Conservation (phyloP, 2,329 filamentous ascomycete genomes). For the Phaeoacremonium minimum region DNA sequence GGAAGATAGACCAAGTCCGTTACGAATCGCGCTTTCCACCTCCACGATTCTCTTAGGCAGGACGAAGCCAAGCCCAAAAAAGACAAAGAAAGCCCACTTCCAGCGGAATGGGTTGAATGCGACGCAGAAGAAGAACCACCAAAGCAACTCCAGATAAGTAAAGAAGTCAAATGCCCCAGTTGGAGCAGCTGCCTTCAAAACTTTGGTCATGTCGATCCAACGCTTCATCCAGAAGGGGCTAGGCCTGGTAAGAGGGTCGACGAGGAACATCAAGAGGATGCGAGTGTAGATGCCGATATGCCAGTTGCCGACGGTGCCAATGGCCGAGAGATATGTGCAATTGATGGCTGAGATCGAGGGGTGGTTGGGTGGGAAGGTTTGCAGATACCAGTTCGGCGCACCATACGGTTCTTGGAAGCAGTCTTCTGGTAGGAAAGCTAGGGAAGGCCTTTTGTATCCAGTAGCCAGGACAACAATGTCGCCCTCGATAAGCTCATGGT, state of each 20-base stretch:
- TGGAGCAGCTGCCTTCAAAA: constrained; percentile 65
- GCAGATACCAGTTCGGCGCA: constrained; percentile 84
- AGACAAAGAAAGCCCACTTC: constrained; percentile 85
- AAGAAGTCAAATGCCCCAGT: constrained; percentile 84
- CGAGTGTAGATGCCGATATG: constrained; percentile 88
- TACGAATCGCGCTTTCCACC: constrained; percentile 58
- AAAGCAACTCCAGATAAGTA: constrained; percentile 78
- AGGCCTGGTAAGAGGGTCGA: constrained; percentile 72
- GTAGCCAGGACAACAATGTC: constrained; percentile 83
- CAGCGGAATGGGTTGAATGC: constrained; percentile 79
- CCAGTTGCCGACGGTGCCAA: constrained; percentile 80
- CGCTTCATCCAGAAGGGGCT: constrained; percentile 71
- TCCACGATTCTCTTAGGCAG: constrained; percentile 64
- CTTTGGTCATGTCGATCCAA: constrained; percentile 80
- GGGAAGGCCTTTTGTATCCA: constrained; percentile 69
- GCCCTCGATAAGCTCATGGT: constrained; percentile 59
- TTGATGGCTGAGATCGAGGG: constrained; percentile 76
- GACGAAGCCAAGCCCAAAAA: constrained; percentile 66
- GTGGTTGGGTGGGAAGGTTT: constrained; percentile 75
- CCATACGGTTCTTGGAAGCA: constrained; percentile 70
- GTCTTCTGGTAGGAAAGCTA: constrained; percentile 69
- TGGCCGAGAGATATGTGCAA: constrained; percentile 74
- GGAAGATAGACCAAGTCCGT: constrained; percentile 34
- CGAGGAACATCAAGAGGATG: constrained; percentile 80
- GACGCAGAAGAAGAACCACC: constrained; percentile 81